phyloP scores from a whole-genome alignment of 2,329 filamentous ascomycete species.

The Pestalotiopsis sp. region DNA sequence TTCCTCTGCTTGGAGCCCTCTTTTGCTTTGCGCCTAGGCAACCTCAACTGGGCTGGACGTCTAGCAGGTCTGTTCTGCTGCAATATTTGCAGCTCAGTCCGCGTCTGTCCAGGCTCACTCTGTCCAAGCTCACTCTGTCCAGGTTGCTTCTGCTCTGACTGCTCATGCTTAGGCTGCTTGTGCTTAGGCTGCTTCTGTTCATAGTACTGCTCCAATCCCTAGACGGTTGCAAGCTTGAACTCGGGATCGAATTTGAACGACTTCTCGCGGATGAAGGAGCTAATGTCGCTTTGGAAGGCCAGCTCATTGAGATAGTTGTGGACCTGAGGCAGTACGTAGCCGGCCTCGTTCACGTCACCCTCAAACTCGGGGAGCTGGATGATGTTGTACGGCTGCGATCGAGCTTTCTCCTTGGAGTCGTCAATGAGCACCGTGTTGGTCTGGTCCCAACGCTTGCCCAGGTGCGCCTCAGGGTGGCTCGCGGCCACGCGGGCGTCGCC shows the following conservation, averaged over 20 bases:
- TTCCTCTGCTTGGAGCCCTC: too few species aligned
- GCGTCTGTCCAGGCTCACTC: too few species aligned
- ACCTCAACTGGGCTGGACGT: too few species aligned
- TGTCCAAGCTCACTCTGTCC: too few species aligned
- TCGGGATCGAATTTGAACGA: conserved; percentile 46
- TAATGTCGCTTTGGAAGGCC: conserved; percentile 58
- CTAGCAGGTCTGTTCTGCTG: too few species aligned
- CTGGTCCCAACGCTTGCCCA: conserved; percentile 66
- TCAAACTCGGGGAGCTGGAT: conserved; percentile 78
- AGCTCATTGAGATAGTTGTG: conserved; percentile 62
- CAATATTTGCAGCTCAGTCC: too few species aligned
- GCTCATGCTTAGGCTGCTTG: too few species aligned
- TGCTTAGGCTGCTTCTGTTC: background rate
- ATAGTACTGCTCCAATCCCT: background rate
- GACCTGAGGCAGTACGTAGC: conserved; percentile 54
- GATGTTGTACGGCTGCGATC: conserved; percentile 80
- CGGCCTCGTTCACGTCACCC: conserved; percentile 40
- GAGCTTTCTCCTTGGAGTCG: conserved; percentile 78
- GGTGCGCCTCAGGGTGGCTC: conserved; percentile 42
- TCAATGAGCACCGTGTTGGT: conserved; percentile 88
- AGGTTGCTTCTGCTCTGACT: too few species aligned
- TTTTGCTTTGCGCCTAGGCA: too few species aligned
- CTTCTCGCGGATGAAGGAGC: conserved; percentile 53
- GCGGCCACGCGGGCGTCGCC: conserved; percentile 40
- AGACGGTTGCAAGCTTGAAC: conserved; percentile 14